Percentiles rank a stretch among this genome's conserved stretches.
phyloP scores from a whole-genome alignment of 768 basidiomycete genomes.

The Crepidotus variabilis region DNA sequence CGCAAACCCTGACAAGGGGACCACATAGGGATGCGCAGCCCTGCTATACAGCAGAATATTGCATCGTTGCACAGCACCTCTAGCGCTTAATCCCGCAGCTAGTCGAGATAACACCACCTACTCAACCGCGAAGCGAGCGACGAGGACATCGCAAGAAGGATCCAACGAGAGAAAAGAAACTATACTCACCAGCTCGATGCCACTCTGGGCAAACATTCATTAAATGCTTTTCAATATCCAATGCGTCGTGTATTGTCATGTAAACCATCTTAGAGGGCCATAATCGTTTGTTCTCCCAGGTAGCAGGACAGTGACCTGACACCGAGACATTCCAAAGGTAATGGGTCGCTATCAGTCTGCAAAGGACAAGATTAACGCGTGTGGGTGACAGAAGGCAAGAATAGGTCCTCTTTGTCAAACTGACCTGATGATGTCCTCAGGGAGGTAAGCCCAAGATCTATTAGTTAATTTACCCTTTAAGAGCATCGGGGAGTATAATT shows the following conservation, averaged over 20 bases:
- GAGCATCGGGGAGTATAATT: conserved; percentile 1
- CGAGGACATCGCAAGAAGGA: neutral
- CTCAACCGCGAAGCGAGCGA: neutral
- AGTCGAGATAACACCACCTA: neutral
- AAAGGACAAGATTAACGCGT: conserved; percentile 26
- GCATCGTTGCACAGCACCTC: neutral
- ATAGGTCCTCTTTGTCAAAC: conserved; percentile 11
- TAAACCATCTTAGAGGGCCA: conserved; percentile 67
- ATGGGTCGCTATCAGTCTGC: conserved; percentile 55
- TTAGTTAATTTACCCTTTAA: conserved; percentile 23
- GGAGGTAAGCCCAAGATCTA: conserved; percentile 28
- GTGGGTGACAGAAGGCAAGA: conserved; percentile 24
- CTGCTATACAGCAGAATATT: neutral
- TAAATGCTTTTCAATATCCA: conserved; percentile 51
- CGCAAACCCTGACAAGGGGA: neutral
- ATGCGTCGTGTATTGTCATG: conserved; percentile 57
- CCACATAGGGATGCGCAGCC: neutral
- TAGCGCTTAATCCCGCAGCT: conserved; percentile 5
- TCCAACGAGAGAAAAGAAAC: conserved; percentile 1
- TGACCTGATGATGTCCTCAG: conserved; percentile 25
- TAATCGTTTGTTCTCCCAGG: conserved; percentile 43
- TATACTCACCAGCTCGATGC: conserved; percentile 53
- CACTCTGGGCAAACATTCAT: conserved; percentile 64
- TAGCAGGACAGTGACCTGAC: conserved; percentile 42
- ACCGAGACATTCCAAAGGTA: conserved; percentile 48